These are phyloP conservation scores for Cucurbita pepo DNA, from an alignment of 306 rosid genomes.

Conservation along the genomic window DNA sequence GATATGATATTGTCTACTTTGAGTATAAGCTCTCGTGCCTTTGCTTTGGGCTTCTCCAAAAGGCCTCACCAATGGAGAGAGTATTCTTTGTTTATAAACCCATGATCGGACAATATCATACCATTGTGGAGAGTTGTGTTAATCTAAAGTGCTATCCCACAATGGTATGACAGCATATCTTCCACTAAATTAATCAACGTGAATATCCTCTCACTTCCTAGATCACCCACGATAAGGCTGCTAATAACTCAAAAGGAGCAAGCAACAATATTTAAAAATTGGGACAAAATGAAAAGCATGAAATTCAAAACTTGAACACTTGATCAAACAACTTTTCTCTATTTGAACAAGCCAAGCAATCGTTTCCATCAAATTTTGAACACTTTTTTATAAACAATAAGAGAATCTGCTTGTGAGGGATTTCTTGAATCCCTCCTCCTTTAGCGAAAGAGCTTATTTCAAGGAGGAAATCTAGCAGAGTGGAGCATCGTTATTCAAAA, in stretches of 20 bases:
- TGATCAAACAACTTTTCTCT: not conserved
- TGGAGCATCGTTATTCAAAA: not conserved
- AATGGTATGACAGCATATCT: no score
- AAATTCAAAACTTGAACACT: constrained; percentile 1
- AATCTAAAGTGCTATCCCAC: no score
- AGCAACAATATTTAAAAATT: not conserved
- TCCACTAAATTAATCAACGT: no score
- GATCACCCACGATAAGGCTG: not conserved
- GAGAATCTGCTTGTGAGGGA: not conserved
- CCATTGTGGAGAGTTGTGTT: no score
- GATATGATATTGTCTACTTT: no score
- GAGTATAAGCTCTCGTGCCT: no score
- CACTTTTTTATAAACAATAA: not conserved
- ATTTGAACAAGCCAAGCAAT: constrained; percentile 4
- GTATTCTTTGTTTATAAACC: no score
- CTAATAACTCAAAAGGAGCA: not conserved
- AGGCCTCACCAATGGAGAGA: no score
- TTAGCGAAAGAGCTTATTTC: not conserved
- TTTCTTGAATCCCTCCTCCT: not conserved
- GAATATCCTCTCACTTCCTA: not conserved
- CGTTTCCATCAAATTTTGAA: not conserved
- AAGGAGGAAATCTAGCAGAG: not conserved
- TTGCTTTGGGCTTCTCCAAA: no score
- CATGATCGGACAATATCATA: no score
- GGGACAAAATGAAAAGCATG: not conserved